These are phyloP conservation scores for Bothriochloa decipiens DNA, from an alignment of 176 grass and related monocot species.

Conservation along the genomic window DNA sequence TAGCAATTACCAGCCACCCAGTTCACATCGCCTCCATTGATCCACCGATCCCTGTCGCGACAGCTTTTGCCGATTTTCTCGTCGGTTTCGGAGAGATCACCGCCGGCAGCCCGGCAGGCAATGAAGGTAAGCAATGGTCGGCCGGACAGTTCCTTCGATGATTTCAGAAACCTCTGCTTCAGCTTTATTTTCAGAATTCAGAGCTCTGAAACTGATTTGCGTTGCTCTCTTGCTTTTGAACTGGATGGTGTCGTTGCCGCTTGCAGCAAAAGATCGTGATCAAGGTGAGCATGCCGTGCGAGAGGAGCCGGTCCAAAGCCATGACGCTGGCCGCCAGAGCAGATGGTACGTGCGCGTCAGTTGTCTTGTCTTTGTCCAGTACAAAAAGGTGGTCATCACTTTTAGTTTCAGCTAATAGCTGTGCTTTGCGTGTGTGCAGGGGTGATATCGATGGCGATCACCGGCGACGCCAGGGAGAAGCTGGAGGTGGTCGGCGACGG, in stretches of 20 bases:
- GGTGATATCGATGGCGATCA: conserved; percentile 44
- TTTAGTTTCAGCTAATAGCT: not conserved
- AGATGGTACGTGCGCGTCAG: conserved; percentile 33
- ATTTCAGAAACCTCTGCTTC: not conserved
- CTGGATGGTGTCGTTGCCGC: not conserved
- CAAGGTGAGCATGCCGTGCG: conserved; percentile 49
- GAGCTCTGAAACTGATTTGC: not conserved
- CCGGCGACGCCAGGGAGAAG: conserved; percentile 52
- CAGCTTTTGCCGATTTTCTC: too few relatives aligned
- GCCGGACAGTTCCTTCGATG: not conserved
- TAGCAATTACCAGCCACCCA: not conserved
- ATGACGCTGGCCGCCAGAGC: conserved; percentile 50
- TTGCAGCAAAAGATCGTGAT: conserved; percentile 56
- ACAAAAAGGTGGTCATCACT: too few relatives aligned
- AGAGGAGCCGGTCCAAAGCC: conserved; percentile 42
- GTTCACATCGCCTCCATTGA: not conserved
- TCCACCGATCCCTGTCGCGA: not conserved
- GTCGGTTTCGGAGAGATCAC: not conserved
- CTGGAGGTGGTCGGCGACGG: conserved; percentile 66
- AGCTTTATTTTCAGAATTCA: not conserved
- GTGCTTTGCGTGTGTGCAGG: conserved; percentile 20
- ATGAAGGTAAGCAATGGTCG: conserved; percentile 38
- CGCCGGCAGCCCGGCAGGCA: too few relatives aligned
- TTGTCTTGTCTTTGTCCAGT: not conserved
- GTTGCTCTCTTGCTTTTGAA: not conserved